Evolutionary conservation across 768 basidiomycete genomes (phyloP), one percentile per base, ranked within the genome.

Genomic region (Tylopilus plumbeoviolaceoides): DNA sequence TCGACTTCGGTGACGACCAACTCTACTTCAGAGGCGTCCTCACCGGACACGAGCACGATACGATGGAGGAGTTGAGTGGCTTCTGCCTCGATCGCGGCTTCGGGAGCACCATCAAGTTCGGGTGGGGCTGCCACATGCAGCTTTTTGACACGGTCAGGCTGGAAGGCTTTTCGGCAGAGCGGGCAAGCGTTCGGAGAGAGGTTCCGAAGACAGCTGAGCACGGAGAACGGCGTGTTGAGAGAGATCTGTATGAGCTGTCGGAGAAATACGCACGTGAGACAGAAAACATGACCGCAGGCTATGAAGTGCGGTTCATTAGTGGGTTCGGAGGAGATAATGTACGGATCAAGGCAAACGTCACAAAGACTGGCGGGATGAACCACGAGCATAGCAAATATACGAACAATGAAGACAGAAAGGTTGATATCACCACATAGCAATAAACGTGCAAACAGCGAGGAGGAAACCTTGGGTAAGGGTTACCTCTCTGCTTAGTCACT

Each of bases 221-320:
- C 12, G 42, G 28, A 41, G 15, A 11, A 27, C 21, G 47, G 48
- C 45, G 51, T 21, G 47, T 57, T 49, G 51, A 43, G 43, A 50
- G 44, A 31, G 52, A 65, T 59, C 53, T 47, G 30, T 14, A 49
- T 27, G 44, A 54, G 28, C 48, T 54, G 55, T 53, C 54, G 53
- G 33, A 38, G 38, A 41, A 30, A 55, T 44, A 77, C 85, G 65
- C 63, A 87, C 87, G 72, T 67, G 63, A 74, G 73, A 65, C 87
- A 89, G 73, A 89, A 89, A 35, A 87, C 78, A 68, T 89, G 86
- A 36, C 88, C 88, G 61, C 88, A 91, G 28, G 83, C 78, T 56
- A 90, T 88, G 12, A 81, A 84, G 66, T 86, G 80, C 6, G 87
- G 87, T 44, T 78, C 73, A 61, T 77, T 76, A 39, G 72, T 68